Evolutionary conservation across 257 asterid genomes (phyloP).

Genomic region (Primulina eburnea): DNA sequence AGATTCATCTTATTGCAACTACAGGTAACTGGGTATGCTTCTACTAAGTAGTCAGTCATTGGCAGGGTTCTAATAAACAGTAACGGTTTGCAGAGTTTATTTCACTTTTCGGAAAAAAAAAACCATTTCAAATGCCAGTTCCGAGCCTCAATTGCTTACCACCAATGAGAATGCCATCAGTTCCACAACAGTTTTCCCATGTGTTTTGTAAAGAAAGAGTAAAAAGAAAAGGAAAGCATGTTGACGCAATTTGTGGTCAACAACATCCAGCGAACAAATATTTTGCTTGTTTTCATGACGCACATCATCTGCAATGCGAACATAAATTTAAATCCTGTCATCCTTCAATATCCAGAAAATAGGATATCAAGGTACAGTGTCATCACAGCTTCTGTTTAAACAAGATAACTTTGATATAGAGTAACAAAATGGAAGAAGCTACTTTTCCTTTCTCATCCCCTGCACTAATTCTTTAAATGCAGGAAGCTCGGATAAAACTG

Average conservation of each 20-base stretch:
- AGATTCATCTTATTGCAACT: not conserved
- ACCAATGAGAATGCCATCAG: not conserved
- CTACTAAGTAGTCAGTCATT: not conserved
- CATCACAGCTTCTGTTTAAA: too few species aligned
- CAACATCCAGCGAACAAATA: not conserved
- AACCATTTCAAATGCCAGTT: not conserved
- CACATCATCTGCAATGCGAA: not conserved
- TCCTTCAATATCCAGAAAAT: not conserved
- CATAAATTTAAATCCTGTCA: not conserved
- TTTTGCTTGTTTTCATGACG: too few species aligned
- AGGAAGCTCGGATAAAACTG: not conserved
- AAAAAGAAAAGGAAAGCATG: not conserved
- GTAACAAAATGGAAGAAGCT: too few species aligned
- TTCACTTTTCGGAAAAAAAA: not conserved
- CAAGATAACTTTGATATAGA: too few species aligned
- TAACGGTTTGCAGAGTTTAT: not conserved
- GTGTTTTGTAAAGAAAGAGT: not conserved
- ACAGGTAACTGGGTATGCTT: not conserved
- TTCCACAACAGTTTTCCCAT: too few species aligned
- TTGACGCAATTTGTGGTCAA: too few species aligned
- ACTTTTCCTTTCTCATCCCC: not conserved
- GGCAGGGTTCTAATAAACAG: too few species aligned
- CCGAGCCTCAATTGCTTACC: not conserved
- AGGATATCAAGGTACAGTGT: too few species aligned
- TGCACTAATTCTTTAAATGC: not conserved